Conservation (phyloP, 257 asterid genomes). For the Nicotiana obtusifolia region DNA sequence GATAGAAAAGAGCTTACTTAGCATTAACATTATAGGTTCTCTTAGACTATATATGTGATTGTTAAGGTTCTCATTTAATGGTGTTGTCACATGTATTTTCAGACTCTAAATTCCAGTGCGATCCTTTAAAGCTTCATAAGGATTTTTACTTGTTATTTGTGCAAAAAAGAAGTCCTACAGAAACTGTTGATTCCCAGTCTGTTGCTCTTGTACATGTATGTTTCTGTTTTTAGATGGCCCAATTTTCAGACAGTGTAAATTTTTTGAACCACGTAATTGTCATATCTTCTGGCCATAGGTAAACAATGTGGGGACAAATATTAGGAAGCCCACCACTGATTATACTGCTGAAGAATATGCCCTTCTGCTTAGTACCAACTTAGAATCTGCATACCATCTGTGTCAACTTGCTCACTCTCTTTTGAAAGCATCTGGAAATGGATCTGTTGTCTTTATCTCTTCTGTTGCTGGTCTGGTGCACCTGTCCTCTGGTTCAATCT, state of each 20-base stretch:
- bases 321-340: constrained; percentile 76
- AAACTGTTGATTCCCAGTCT: background rate
- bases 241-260: background rate
- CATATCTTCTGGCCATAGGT: constrained; percentile 32
- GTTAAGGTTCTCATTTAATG: background rate
- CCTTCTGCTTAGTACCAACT: constrained; percentile 63
- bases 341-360: constrained; percentile 77
- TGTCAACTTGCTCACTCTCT: constrained; percentile 83
- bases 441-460: constrained; percentile 76
- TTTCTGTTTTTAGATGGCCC: background rate
- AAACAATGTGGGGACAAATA: constrained; percentile 89
- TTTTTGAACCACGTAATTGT: background rate
- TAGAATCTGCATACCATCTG: constrained; percentile 80
- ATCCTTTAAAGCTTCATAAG: background rate
- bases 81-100: background rate
- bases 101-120: background rate
- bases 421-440: constrained; percentile 72
- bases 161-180: background rate
- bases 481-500: constrained; percentile 63
- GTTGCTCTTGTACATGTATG: background rate
- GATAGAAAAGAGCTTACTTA: background rate
- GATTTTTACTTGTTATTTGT: background rate
- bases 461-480: constrained; percentile 80
- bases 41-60: background rate
- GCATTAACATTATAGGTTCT: background rate